Evolutionary conservation across 2,329 filamentous ascomycete species (phyloP).

Genomic region (Dactylonectria estremocensis): DNA sequence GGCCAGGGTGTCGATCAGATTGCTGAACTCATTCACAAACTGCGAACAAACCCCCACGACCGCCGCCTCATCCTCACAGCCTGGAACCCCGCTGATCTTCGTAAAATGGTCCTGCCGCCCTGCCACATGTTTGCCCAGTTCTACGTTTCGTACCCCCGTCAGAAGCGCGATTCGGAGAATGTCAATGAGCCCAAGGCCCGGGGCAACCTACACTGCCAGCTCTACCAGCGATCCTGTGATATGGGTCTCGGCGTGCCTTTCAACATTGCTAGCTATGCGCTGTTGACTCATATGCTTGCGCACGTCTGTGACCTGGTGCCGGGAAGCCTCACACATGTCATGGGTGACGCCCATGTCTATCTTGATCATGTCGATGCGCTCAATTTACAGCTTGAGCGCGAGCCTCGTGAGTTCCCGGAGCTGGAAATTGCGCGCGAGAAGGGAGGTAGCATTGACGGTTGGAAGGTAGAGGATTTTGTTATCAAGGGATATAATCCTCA

Average conservation of each 20-base stretch:
- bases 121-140: constrained; percentile 99
- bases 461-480: constrained; percentile 89
- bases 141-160: constrained; percentile 82
- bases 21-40: constrained; percentile 88
- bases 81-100: constrained; percentile 92
- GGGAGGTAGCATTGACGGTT: constrained; percentile 87
- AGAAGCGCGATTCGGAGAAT: constrained; percentile 31
- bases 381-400: constrained; percentile 82
- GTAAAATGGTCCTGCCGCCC: constrained; percentile 91
- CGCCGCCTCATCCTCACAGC: constrained; percentile 90
- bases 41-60: constrained; percentile 88
- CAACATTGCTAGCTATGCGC: constrained; percentile 95
- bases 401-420: constrained; percentile 85
- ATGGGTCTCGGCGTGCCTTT: constrained; percentile 98
- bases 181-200: constrained; percentile 60
- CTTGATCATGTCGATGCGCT: constrained; percentile 92
- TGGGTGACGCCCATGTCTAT: constrained; percentile 99
- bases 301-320: constrained; percentile 88
- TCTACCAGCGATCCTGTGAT: constrained; percentile 96
- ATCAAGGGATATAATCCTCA: constrained; percentile 92
- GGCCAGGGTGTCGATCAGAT: constrained; percentile 95
- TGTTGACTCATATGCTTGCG: constrained; percentile 96
- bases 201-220: constrained; percentile 85
- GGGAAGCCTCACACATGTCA: constrained; percentile 91
- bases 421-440: constrained; percentile 79